Base-by-base conservation (phyloP, 2,329 filamentous ascomycete species). In the Arthroderma sp. region DNA sequence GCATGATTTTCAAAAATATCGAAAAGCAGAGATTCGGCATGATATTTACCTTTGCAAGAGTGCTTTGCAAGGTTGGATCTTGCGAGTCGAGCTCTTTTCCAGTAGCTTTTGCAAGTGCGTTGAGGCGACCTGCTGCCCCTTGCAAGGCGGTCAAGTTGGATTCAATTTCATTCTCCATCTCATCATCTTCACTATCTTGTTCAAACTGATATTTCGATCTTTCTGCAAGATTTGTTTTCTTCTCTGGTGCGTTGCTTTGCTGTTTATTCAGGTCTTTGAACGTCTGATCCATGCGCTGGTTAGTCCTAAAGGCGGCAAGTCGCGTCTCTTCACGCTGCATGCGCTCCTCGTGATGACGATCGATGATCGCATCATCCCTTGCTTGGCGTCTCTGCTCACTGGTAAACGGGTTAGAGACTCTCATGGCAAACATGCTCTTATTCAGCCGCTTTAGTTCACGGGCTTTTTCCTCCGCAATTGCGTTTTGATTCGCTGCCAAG, bases 371-470 rank as follows among this genome's bases (percentile, higher is more conserved):
- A 42, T 81, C 71, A 51, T 91, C 84, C 36, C 77, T 74, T 46
- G 76, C 77, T 44, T 72, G 70, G 29, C 73, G 74, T 38, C 81
- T 75, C 52, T 73, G 75, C 50, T 75, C 78, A 9, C 77, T 78
- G 0, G 84, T 91, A 60, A 94, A 86, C 0, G 82, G 82, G 55
- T 86, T 86, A 43, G 72, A 71, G 28, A 88, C 80, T 56, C 87
- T 82, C 22, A 88, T 76, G 4, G 85, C 83, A 58, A 94, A 94
- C 86, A 95, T 94, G 68, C 82, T 87, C 50, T 82, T 73, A 64
- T 95, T 94, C 41, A 93, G 70, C 1, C 77, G 85, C 68, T 89
- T 89, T 33, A 95, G 69, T 58, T 94, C 86, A 40, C 79, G 77
- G 1, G 86, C 82, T 54, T 85, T 83, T 53, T 88, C 85, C 54